Evolutionary conservation across 2,329 filamentous ascomycete genomes (phyloP), one percentile per base, ranked within the genome.

Genomic region (Hymenoscyphus linearis): DNA sequence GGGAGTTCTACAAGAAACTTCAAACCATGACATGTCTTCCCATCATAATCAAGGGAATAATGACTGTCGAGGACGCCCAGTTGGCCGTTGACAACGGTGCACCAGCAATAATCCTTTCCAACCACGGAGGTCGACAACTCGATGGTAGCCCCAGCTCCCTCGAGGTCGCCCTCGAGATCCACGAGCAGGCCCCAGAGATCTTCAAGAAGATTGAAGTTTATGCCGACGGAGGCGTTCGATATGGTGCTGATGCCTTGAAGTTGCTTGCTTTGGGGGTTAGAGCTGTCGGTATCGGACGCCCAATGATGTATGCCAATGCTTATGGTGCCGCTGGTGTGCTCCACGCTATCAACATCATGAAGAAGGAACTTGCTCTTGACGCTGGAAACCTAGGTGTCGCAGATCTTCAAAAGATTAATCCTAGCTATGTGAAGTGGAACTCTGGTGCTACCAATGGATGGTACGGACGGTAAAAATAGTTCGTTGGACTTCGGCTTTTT

Each of bases 261-360:
- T 82, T 84, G 0, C 74, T 87, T 12, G 82, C 83, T 0, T 72
- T 87, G 10, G 84, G 85, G 3, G 85, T 84, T 0, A 82, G 81
- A 66, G 85, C 85, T 64, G 83, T 86, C 27, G 85, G 85, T 60
- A 75, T 87, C 0, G 85, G 85, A 0, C 71, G 85, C 1, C 18
- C 60, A 1, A 75, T 80, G 67, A 80, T 83, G 77, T 83, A 76
- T 67, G 75, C 78, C 55, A 81, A 82, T 65, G 69, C 77, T 40
- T 83, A 80, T 72, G 71, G 80, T 65, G 61, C 75, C 69, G 65
- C 76, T 25, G 80, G 80, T 25, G 79, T 82, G 2, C 71, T 71
- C 59, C 77, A 76, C 71, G 74, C 74, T 5, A 78, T 81, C 58
- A 68, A 77, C 57, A 74, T 84, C 12, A 71, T 84, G 66, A 81